These are phyloP conservation scores for Pilatotrama ljubarskyi DNA, from an alignment of 768 basidiomycete genomes.

Conservation along the genomic window DNA sequence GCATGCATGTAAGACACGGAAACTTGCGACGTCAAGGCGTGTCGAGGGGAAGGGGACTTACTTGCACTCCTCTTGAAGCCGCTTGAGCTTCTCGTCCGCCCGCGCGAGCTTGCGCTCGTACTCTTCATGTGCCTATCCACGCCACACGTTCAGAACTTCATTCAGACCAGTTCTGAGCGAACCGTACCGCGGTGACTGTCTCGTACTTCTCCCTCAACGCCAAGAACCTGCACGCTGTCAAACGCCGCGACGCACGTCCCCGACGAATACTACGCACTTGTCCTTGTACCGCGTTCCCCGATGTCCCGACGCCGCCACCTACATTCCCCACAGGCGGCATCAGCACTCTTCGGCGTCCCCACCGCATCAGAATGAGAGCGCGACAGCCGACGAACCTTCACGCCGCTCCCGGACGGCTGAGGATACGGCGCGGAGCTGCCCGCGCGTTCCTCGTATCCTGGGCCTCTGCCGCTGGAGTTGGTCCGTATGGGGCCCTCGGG, in stretches of 20 bases:
- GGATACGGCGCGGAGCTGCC: constrained; percentile 8
- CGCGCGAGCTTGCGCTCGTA: constrained; percentile 26
- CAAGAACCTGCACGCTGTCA: constrained; percentile 18
- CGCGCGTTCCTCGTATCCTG: neutral
- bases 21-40: neutral
- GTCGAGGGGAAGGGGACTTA: constrained; percentile 9
- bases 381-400: neutral
- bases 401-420: neutral
- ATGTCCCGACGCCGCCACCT: neutral
- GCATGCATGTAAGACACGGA: neutral
- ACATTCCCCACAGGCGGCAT: no score
- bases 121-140: constrained; percentile 24
- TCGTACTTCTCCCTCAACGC: constrained; percentile 26
- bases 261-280: constrained; percentile 14
- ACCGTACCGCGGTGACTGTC: constrained; percentile 15
- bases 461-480: constrained; percentile 1
- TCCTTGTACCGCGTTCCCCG: constrained; percentile 24
- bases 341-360: no score
- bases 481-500: constrained; percentile 7
- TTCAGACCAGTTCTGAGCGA: neutral
- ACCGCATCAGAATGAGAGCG: neutral
- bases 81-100: constrained; percentile 29
- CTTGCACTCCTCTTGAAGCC: constrained; percentile 34
- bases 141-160: neutral
- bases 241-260: neutral